These are phyloP conservation scores for Licmophora abbreviata DNA, from an alignment of 108 stramenopile species.

Conservation along the genomic window DNA sequence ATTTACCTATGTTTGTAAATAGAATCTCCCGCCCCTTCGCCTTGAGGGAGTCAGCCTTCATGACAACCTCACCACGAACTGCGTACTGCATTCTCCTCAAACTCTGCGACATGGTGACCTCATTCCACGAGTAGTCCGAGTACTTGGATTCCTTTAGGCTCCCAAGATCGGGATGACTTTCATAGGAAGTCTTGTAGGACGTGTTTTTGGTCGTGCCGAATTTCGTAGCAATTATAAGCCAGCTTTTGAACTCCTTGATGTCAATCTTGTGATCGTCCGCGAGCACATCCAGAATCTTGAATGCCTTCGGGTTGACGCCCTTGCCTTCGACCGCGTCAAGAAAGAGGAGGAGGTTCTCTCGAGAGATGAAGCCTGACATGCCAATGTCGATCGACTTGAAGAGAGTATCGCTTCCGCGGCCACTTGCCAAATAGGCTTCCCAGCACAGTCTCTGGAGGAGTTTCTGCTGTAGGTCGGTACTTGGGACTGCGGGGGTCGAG, in stretches of 20 bases:
- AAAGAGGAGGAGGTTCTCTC: slow-evolving; percentile 38
- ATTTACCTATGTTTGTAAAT: slow-evolving; percentile 94
- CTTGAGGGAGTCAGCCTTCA: slow-evolving; percentile 69
- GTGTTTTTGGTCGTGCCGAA: slow-evolving; percentile 44
- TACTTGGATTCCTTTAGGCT: background rate
- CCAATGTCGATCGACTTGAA: slow-evolving; percentile 54
- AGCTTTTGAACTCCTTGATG: slow-evolving; percentile 32
- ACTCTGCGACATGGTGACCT: slow-evolving; percentile 50
- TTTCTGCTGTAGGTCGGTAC: too few relatives aligned
- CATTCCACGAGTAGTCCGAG: slow-evolving; percentile 3
- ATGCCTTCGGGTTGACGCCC: slow-evolving; percentile 23
- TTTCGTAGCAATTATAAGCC: slow-evolving; percentile 60
- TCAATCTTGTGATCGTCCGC: slow-evolving; percentile 14
- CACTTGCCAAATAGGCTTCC: slow-evolving; percentile 53
- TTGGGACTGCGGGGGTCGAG: background rate
- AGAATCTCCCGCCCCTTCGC: slow-evolving; percentile 59
- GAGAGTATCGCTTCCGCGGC: slow-evolving; percentile 47
- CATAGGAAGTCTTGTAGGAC: slow-evolving; percentile 20
- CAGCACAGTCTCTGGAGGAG: slow-evolving; percentile 47
- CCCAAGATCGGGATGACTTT: slow-evolving; percentile 35
- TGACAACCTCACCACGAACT: slow-evolving; percentile 78
- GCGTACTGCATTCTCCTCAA: slow-evolving; percentile 81
- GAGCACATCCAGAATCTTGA: slow-evolving; percentile 20
- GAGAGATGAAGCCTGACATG: slow-evolving; percentile 26
- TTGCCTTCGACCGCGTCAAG: slow-evolving; percentile 13